phyloP scores from a whole-genome alignment of 495 filamentous ascomycete genomes.

The Penicillium paxilli region DNA sequence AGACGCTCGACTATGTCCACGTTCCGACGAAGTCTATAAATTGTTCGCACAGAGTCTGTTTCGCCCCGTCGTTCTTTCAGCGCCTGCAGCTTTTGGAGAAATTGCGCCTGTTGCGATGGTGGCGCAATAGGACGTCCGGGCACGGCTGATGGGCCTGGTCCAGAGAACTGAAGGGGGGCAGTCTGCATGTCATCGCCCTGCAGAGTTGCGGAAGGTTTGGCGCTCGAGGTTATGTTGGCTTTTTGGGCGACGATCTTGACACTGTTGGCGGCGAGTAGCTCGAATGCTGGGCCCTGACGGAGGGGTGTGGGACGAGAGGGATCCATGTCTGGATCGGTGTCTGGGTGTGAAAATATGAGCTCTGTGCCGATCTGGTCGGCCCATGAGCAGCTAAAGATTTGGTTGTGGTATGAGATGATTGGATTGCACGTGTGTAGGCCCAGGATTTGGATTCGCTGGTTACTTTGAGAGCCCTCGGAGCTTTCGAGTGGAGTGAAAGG shows the following conservation, averaged over 20 bases:
- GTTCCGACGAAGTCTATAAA: conserved; percentile 28
- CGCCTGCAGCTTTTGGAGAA: conserved; percentile 42
- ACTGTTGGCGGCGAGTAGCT: conserved; percentile 62
- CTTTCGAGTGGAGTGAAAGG: conserved; percentile 20
- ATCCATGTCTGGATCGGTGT: conserved; percentile 28
- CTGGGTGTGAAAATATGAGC: conserved; percentile 62
- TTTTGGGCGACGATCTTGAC: conserved; percentile 50
- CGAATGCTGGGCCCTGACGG: conserved; percentile 45
- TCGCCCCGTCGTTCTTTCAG: conserved; percentile 47
- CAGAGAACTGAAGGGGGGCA: not conserved
- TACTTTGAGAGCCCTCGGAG: conserved; percentile 23
- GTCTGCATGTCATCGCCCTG: too few species aligned
- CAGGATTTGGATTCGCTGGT: conserved; percentile 70
- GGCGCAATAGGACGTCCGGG: conserved; percentile 12
- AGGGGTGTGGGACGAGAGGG: conserved; percentile 42
- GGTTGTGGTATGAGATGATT: conserved; percentile 70
- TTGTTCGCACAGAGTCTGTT: conserved; percentile 42
- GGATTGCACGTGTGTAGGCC: conserved; percentile 74
- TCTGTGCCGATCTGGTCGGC: conserved; percentile 77
- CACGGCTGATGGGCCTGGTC: conserved; percentile 1
- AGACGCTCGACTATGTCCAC: conserved; percentile 34
- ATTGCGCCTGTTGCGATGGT: conserved; percentile 41
- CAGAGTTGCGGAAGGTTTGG: conserved; percentile 5
- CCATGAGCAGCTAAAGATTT: conserved; percentile 77
- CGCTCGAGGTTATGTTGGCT: conserved; percentile 38